Evolutionary conservation across 2,329 filamentous ascomycete species (phyloP).

Genomic region (Sporothrix pallida): DNA sequence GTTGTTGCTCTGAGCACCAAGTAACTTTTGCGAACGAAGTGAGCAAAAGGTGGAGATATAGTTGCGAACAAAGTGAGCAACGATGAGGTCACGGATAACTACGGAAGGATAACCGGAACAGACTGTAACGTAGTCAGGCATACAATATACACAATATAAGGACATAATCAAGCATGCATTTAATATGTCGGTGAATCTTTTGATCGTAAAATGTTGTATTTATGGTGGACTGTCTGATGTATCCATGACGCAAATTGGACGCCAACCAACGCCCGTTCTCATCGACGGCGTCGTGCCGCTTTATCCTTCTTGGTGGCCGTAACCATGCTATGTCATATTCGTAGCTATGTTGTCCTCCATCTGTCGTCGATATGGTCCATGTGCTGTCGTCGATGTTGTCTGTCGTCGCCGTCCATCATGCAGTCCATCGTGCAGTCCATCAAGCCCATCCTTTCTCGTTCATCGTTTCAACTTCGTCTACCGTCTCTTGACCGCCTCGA

Average conservation of each 20-base stretch:
- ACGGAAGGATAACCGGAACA: neutral
- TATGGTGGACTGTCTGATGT: too few species aligned
- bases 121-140: neutral
- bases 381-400: too few species aligned
- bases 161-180: neutral
- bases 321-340: too few species aligned
- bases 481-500: conserved; percentile 75
- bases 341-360: too few species aligned
- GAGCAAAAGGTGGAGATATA: neutral
- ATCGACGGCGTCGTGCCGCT: too few species aligned
- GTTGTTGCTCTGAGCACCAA: conserved; percentile 86
- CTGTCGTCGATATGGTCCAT: too few species aligned
- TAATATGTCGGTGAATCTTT: too few species aligned
- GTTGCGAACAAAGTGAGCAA: neutral
- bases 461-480: conserved; percentile 42
- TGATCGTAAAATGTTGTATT: neutral
- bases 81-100: neutral
- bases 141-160: neutral
- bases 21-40: conserved; percentile 48
- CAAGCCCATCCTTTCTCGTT: conserved; percentile 22
- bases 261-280: too few species aligned
- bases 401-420: neutral
- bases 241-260: too few species aligned
- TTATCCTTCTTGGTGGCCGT: too few species aligned
- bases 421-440: neutral